These are phyloP conservation scores for Phytophthora quininea DNA, from an alignment of 352 stramenopile genomes.

Conservation along the genomic window DNA sequence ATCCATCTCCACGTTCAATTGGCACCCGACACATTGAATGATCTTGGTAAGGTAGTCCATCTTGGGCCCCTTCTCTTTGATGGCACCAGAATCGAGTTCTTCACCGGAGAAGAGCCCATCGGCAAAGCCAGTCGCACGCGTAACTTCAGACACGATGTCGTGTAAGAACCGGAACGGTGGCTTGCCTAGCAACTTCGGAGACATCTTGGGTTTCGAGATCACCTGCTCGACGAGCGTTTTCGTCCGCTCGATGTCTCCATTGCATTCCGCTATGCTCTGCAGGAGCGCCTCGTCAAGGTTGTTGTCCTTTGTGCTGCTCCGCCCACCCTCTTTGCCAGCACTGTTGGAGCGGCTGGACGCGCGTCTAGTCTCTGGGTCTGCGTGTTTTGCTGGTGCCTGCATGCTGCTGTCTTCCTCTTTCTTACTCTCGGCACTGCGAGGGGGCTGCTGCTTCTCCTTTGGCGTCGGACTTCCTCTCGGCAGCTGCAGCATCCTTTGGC, in stretches of 20 bases:
- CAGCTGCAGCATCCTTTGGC: constrained; percentile 23
- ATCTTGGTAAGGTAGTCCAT: constrained; percentile 91
- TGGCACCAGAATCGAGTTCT: constrained; percentile 90
- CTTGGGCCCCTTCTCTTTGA: constrained; percentile 95
- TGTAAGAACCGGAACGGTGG: constrained; percentile 91
- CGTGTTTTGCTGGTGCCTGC: constrained; percentile 32
- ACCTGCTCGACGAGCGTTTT: constrained; percentile 82
- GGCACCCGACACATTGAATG: constrained; percentile 88
- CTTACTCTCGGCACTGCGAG: constrained; percentile 47
- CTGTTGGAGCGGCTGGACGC: background rate
- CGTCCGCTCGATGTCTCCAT: constrained; percentile 75
- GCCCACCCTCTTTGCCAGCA: constrained; percentile 46
- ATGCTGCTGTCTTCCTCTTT: constrained; percentile 29
- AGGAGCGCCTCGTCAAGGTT: constrained; percentile 51
- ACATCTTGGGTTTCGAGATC: constrained; percentile 88
- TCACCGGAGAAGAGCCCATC: constrained; percentile 85
- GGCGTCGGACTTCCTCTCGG: no score
- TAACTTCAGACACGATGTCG: constrained; percentile 85
- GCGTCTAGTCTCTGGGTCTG: constrained; percentile 19
- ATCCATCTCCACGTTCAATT: constrained; percentile 88
- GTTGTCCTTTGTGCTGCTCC: constrained; percentile 28
- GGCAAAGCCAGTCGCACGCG: constrained; percentile 79
- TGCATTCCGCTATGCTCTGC: constrained; percentile 72
- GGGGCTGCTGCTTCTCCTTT: constrained; percentile 2
- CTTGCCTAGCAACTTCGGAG: constrained; percentile 79